phyloP scores from a whole-genome alignment of 805 yeast species.

The Lachancea dasiensis region DNA sequence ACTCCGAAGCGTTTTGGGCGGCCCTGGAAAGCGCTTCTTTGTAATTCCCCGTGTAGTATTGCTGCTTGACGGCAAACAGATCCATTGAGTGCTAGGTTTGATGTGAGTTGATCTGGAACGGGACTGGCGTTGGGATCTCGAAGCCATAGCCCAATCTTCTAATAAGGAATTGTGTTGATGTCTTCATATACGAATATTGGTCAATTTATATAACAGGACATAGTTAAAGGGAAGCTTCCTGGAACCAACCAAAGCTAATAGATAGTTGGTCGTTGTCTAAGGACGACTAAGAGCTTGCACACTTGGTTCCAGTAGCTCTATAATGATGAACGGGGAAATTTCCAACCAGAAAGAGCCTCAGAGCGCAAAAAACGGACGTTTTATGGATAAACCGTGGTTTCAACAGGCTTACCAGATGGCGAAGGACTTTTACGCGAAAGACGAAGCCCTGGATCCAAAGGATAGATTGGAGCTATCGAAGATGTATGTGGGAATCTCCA shows the following conservation, averaged over 20 bases:
- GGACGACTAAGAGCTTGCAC: too few relatives aligned
- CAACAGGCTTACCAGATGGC: constrained; percentile 39
- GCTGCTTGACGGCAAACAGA: constrained; percentile 49
- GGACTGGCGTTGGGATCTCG: too few relatives aligned
- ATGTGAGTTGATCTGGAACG: too few relatives aligned
- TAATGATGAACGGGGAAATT: not conserved
- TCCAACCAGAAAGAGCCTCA: not conserved
- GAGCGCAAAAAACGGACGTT: not conserved
- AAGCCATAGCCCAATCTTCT: too few relatives aligned
- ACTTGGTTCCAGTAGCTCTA: too few relatives aligned
- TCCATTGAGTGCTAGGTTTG: constrained; percentile 34
- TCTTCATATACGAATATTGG: too few relatives aligned
- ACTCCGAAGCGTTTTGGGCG: constrained; percentile 36
- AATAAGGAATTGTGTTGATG: too few relatives aligned
- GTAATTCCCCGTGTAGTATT: constrained; percentile 56
- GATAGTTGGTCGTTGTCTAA: too few relatives aligned
- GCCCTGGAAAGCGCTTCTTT: constrained; percentile 38
- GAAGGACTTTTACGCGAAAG: constrained; percentile 44
- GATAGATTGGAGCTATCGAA: constrained; percentile 40
- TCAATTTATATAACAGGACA: too few relatives aligned
- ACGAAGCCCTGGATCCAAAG: constrained; percentile 35
- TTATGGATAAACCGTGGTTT: constrained; percentile 25
- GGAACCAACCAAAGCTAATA: too few relatives aligned
- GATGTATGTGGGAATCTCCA: constrained; percentile 34
- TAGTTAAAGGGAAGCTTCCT: too few relatives aligned